Conservation (phyloP, 805 yeast species). For the Deakozyma indianensis region DNA sequence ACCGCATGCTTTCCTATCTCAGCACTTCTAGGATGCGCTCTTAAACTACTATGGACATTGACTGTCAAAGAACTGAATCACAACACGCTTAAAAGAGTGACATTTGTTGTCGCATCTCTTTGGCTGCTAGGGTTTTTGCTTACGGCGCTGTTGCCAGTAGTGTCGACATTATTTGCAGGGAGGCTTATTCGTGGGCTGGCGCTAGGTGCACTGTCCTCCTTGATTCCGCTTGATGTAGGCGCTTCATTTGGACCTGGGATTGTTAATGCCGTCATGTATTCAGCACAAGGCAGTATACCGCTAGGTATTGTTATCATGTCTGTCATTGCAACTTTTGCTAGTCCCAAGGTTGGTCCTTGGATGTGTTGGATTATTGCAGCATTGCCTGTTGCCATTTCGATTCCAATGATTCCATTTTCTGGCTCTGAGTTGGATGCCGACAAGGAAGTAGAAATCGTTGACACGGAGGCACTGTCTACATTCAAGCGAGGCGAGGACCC, state of each 20-base stretch:
- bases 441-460: neutral
- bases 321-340: slow-evolving; percentile 6
- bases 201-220: slow-evolving; percentile 11
- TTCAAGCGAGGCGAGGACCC: neutral
- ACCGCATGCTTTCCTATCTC: slow-evolving; percentile 12
- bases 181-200: slow-evolving; percentile 12
- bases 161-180: slow-evolving; percentile 8
- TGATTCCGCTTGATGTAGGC: slow-evolving; percentile 11
- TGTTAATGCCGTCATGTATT: slow-evolving; percentile 10
- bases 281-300: slow-evolving; percentile 14
- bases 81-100: slow-evolving; percentile 4
- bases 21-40: slow-evolving; percentile 12
- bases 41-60: slow-evolving; percentile 4
- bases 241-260: slow-evolving; percentile 3
- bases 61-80: slow-evolving; percentile 1
- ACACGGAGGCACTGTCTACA: neutral
- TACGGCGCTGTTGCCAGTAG: slow-evolving; percentile 5
- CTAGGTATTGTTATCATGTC: slow-evolving; percentile 12
- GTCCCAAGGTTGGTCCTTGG: neutral
- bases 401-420: slow-evolving; percentile 1
- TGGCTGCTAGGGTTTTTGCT: slow-evolving; percentile 13
- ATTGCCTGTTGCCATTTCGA: slow-evolving; percentile 5
- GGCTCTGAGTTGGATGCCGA: neutral
- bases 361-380: slow-evolving; percentile 11
- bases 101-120: slow-evolving; percentile 2